These are phyloP conservation scores for Aspergillus nanangensis DNA, from an alignment of 495 filamentous ascomycete species.

Conservation along the genomic window DNA sequence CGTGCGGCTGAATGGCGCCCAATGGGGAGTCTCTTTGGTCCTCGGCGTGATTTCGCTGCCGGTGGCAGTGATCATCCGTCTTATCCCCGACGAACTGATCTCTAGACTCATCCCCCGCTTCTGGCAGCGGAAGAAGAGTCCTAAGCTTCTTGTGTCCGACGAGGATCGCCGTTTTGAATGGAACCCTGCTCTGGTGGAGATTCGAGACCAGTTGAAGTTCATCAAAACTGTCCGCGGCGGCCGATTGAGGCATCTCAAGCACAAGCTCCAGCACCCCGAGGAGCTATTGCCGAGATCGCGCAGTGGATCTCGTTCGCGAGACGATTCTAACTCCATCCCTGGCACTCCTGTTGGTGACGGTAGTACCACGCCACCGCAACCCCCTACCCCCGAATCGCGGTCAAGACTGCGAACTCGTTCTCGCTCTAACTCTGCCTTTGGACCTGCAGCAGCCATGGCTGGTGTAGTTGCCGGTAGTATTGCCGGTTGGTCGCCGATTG, in stretches of 20 bases:
- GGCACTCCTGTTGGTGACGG: constrained; percentile 58
- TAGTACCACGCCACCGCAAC: constrained; percentile 47
- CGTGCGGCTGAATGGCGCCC: constrained; percentile 52
- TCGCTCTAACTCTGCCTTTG: constrained; percentile 81
- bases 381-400: constrained; percentile 67
- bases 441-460: constrained; percentile 76
- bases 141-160: constrained; percentile 61
- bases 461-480: constrained; percentile 85
- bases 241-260: constrained; percentile 79
- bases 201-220: constrained; percentile 75
- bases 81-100: constrained; percentile 67
- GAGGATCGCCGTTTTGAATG: constrained; percentile 67
- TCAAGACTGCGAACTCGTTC: constrained; percentile 69
- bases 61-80: constrained; percentile 65
- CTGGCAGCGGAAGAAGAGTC: constrained; percentile 43
- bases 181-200: constrained; percentile 59
- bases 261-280: constrained; percentile 78
- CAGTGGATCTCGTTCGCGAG: constrained; percentile 70
- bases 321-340: constrained; percentile 65
- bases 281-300: constrained; percentile 65
- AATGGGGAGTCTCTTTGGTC: constrained; percentile 74
- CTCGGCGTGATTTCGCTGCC: constrained; percentile 68
- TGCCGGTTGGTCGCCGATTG: constrained; percentile 85
- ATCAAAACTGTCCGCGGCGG: constrained; percentile 73
- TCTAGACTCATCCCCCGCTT: constrained; percentile 49